A percentile compares a stretch with the other conserved stretches of the same genome.
Evolutionary conservation across 1,284 basidiomycete species (phyloP).

Genomic region (Sporisorium graminicola): DNA sequence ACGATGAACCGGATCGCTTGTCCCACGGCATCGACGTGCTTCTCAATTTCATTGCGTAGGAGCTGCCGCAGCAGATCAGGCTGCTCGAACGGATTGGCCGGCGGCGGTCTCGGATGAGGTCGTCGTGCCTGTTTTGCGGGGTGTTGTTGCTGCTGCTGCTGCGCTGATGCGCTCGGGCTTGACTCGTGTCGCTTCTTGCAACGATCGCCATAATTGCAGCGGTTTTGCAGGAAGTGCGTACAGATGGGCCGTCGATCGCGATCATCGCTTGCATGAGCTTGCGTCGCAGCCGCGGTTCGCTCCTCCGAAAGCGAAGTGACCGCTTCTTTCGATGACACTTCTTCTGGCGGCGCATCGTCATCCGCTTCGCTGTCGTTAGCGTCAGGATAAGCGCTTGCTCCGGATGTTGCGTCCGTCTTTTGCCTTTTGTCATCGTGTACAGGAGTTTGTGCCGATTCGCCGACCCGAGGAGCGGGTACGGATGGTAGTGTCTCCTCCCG

Average conservation of each 20-base stretch:
- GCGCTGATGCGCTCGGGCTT: background rate
- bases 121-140: constrained; percentile 19
- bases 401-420: background rate
- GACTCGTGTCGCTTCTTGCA: constrained; percentile 56
- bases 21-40: constrained; percentile 90
- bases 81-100: constrained; percentile 63
- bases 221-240: constrained; percentile 53
- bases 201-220: constrained; percentile 57
- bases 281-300: background rate
- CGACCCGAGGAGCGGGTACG: background rate
- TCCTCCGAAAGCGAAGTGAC: constrained; percentile 9
- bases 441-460: background rate
- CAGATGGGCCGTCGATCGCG: constrained; percentile 43
- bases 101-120: constrained; percentile 54
- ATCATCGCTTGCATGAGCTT: background rate
- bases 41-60: constrained; percentile 87
- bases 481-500: constrained; percentile 4
- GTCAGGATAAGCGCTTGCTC: background rate
- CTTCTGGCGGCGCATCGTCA: constrained; percentile 35
- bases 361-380: constrained; percentile 19
- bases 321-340: constrained; percentile 28
- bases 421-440: constrained; percentile 5
- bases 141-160: constrained; percentile 15
- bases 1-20: constrained; percentile 93
- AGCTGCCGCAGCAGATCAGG: constrained; percentile 72